Evolutionary conservation across 495 filamentous ascomycete genomes (phyloP).

Genomic region (Neurospora sp.): DNA sequence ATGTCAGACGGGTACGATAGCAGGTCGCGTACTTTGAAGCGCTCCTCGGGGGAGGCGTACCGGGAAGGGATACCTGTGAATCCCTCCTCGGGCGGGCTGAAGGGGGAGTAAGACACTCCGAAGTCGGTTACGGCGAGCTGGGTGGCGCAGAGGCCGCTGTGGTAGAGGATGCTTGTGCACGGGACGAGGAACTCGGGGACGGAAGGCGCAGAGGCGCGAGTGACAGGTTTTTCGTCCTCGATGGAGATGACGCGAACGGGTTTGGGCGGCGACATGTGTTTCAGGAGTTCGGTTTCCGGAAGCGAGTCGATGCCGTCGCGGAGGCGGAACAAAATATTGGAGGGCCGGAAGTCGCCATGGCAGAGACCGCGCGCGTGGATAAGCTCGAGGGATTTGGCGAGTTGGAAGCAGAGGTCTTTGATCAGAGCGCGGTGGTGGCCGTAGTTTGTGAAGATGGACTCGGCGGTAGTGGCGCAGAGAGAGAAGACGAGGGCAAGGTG

Average conservation of each 20-base stretch:
- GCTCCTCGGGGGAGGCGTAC: conserved; percentile 2
- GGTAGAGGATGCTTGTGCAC: too few relatives aligned
- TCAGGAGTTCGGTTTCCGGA: too few relatives aligned
- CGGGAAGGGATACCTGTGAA: conserved; percentile 8
- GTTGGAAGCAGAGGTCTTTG: conserved; percentile 18
- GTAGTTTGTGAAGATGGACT: not conserved
- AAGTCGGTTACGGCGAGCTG: conserved; percentile 17
- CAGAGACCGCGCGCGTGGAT: conserved; percentile 15
- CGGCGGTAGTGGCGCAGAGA: not conserved
- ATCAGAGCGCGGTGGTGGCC: conserved; percentile 3
- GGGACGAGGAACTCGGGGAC: conserved; percentile 5
- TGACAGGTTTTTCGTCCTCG: not conserved
- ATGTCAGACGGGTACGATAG: too few relatives aligned
- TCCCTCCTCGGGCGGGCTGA: not conserved
- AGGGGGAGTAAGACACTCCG: conserved; percentile 13
- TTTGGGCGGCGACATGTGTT: too few relatives aligned
- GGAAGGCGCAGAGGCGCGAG: not conserved
- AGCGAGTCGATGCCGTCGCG: conserved; percentile 11
- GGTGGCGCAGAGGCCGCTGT: not conserved
- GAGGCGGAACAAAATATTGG: conserved; percentile 16
- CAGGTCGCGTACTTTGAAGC: too few relatives aligned
- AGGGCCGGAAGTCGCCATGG: conserved; percentile 19
- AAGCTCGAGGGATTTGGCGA: conserved; percentile 10
- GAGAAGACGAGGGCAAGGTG: conserved; percentile 25
- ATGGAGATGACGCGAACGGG: not conserved